A percentile compares a stretch with the other conserved stretches of the same genome.
Evolutionary conservation across 169 alveolate species (phyloP).

Genomic region (Cyclospora cayetanensis): DNA sequence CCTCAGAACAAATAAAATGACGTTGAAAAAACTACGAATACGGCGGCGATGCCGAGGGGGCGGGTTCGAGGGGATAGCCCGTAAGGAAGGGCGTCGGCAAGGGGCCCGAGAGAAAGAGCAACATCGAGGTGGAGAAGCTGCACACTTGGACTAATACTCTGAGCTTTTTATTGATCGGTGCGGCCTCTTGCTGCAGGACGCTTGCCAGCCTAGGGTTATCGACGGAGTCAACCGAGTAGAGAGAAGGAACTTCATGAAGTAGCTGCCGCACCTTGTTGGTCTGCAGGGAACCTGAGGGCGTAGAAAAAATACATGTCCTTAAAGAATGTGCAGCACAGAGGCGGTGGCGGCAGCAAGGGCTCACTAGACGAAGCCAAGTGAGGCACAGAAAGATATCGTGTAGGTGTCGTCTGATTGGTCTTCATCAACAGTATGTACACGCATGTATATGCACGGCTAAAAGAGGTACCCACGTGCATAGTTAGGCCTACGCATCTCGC

Average conservation of each 20-base stretch:
- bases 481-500: too few relatives aligned
- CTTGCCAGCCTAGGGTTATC: conserved; percentile 89
- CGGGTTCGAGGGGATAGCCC: not conserved
- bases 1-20: not conserved
- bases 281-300: conserved; percentile 82
- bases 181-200: conserved; percentile 81
- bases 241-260: conserved; percentile 75
- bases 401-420: too few relatives aligned
- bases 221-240: conserved; percentile 85
- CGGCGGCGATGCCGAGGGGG: not conserved
- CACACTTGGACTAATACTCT: conserved; percentile 87
- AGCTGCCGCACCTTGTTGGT: conserved; percentile 89
- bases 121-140: too few relatives aligned
- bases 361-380: too few relatives aligned
- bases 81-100: not conserved
- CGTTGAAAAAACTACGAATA: not conserved
- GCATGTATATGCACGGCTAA: too few relatives aligned
- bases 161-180: conserved; percentile 71
- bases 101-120: not conserved
- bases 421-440: too few relatives aligned
- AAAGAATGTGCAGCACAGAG: too few relatives aligned
- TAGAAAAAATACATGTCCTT: too few relatives aligned
- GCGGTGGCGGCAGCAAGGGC: too few relatives aligned
- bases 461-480: too few relatives aligned
- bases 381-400: too few relatives aligned